Base-by-base conservation (phyloP, 805 yeast genomes). In the Sungouiella thailandica region DNA sequence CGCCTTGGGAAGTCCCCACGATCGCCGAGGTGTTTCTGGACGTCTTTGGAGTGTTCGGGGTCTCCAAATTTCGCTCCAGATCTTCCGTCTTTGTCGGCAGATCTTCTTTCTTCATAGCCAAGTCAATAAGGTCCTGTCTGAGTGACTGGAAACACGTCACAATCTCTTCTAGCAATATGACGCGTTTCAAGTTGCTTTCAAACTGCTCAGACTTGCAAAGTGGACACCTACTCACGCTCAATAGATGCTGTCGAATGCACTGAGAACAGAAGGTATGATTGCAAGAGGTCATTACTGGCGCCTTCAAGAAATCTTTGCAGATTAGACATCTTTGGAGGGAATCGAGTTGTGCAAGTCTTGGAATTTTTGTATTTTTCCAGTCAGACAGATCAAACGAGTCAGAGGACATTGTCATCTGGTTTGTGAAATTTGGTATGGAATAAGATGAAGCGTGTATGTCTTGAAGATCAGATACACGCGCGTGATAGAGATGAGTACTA, bases 211-310 rank as follows among this genome's bases (percentile, higher is more conserved):
- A 67, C 16, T 80, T 70, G 55, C 97, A 89, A 32, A 84, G 58
- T 0, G 97, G 96, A 50, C 97, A 89, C 38, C 70, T 62, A 13
- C 73, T 70, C 19, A 72, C 74, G 24, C 57, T 58, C n/a, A 76
- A 62, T 25, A 89, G 58, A 42, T 81, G 76, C 41, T 82, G 74
- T 37, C 96, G 67, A 18, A 89, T 83, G 55, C 97, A 89, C 10
- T 79, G 68, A 0, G 95, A 85, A 57, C 97, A 89, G 55, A 87
- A 89, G 1, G 89, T 80, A 55, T 89, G 97, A 23, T 84, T 81
- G 62, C 97, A 89, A 2, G 81, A 72, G 1, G 96, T 84, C 27
- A 83, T 60, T 23, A 86, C 85, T 1, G 97, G 96, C 1, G 89
- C 83, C 20, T 62, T 70, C 35, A 84, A 65, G 43, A 82, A 76